Conservation (phyloP, 2,329 filamentous ascomycete species). For the Akanthomyces uredinophilus region DNA sequence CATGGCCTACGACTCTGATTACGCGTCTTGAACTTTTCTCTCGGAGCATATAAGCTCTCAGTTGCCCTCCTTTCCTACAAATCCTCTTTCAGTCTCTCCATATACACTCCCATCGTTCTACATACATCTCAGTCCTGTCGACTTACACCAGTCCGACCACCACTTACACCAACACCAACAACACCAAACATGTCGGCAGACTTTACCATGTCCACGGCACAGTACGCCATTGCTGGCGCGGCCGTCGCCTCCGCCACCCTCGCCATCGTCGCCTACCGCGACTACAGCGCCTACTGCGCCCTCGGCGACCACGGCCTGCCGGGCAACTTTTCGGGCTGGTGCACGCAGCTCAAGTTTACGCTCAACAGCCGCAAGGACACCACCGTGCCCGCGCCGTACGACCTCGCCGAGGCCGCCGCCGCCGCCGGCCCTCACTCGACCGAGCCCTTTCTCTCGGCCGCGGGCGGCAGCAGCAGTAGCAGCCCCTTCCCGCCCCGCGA, state of each 20-base stretch:
- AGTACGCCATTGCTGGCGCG: not conserved
- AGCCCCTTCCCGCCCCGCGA: slow-evolving; percentile 6
- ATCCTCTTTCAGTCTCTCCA: not conserved
- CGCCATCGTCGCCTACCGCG: slow-evolving; percentile 14
- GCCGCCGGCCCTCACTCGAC: slow-evolving; percentile 15
- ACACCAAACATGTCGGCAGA: not conserved
- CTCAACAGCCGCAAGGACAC: slow-evolving; percentile 21
- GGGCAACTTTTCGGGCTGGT: slow-evolving; percentile 36
- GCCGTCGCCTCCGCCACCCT: not conserved
- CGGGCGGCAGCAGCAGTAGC: not conserved
- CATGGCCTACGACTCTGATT: not conserved
- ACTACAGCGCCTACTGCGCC: slow-evolving; percentile 35
- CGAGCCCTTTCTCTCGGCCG: slow-evolving; percentile 14
- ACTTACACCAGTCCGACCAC: not conserved
- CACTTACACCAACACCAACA: not conserved
- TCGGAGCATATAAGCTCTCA: not conserved
- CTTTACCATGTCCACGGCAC: not conserved
- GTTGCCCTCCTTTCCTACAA: not conserved
- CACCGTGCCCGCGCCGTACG: slow-evolving; percentile 20
- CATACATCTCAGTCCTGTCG: not conserved
- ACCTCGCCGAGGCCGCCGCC: slow-evolving; percentile 21
- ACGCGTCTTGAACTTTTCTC: not conserved
- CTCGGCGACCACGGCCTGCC: slow-evolving; percentile 40
- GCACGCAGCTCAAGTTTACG: slow-evolving; percentile 19
- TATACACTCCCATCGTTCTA: not conserved